Evolutionary conservation across 2,329 filamentous ascomycete genomes (phyloP), one percentile per base, ranked within the genome.

Genomic region (Alternaria consortialis): DNA sequence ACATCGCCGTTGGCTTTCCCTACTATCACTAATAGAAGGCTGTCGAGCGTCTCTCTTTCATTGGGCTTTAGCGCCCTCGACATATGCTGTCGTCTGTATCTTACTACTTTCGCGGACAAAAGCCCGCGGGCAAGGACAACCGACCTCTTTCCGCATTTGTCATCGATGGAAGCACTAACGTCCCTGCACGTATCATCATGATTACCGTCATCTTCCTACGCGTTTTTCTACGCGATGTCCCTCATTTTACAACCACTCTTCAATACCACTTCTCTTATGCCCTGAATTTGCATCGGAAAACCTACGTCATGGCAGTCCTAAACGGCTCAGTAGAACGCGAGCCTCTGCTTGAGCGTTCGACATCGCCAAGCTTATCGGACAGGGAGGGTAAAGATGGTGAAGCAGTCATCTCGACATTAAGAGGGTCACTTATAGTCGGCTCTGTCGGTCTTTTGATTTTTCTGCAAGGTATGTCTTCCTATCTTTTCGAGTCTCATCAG

Each of bases 361-460:
- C 65, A 47, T 72, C 68, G 44, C 48, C 71, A 36, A 66, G 57
- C 58, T 37, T 63, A 56, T 65, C 70, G 17, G 64, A 69, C 47
- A 58, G 58, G 48, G 60, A 69, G 54, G 56, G 61, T 44, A 66
- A 74, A 39, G 70, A 69, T 34, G 60, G 62, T 29, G 58, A 66
- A 7, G 29, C 62, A 17, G 52, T 47, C 23, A 74, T 79, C 15
- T 77, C 75, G 3, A 68, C 53, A 20, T 64, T 60, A 8, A 65
- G 75, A 43, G 76, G 75, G 23, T 57, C 65, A 7, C 65, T 83
- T 43, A 85, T 90, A 55, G 79, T 84, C 13, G 63, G 83, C 42
- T 87, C 84, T 64, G 80, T 87, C 66, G 86, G 85, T 71, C 72
- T 84, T 2, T 78, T 89, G 50, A 86, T 89, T 29, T 89, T 89